Evolutionary conservation across 2,329 filamentous ascomycete genomes (phyloP).

Genomic region (Teratosphaeria nubilosa): DNA sequence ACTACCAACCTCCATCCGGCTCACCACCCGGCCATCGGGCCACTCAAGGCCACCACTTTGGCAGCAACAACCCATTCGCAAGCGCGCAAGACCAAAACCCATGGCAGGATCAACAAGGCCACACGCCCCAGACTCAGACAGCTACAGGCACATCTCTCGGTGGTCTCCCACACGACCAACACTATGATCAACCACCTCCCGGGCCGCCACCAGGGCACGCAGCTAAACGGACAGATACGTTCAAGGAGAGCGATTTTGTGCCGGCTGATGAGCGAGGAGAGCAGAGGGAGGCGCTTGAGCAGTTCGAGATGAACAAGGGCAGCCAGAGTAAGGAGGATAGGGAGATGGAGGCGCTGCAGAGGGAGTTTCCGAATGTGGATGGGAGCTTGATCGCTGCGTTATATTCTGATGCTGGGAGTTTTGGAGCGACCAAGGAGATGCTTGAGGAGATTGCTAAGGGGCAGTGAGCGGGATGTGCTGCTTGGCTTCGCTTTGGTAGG

Average conservation of each 20-base stretch:
- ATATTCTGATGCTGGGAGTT: conserved; percentile 32
- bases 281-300: conserved; percentile 31
- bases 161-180: not conserved
- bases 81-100: conserved; percentile 3
- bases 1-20: conserved; percentile 1
- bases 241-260: conserved; percentile 28
- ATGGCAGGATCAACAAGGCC: conserved; percentile 2
- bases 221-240: conserved; percentile 14
- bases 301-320: conserved; percentile 34
- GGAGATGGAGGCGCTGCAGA: conserved; percentile 32
- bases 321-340: conserved; percentile 29
- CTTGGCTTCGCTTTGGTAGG: too few species aligned
- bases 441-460: conserved; percentile 27
- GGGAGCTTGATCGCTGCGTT: conserved; percentile 36
- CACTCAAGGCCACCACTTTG: not conserved
- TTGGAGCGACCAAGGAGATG: conserved; percentile 36
- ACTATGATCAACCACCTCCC: not conserved
- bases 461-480: not conserved
- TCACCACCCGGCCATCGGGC: not conserved
- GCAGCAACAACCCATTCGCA: conserved; percentile 4
- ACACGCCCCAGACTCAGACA: conserved; percentile 1
- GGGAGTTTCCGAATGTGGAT: conserved; percentile 37
- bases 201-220: conserved; percentile 1
- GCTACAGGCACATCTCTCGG: not conserved
- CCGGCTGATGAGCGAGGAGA: conserved; percentile 29